Conservation (phyloP, 768 basidiomycete genomes). For the Phanerochaete sordida region DNA sequence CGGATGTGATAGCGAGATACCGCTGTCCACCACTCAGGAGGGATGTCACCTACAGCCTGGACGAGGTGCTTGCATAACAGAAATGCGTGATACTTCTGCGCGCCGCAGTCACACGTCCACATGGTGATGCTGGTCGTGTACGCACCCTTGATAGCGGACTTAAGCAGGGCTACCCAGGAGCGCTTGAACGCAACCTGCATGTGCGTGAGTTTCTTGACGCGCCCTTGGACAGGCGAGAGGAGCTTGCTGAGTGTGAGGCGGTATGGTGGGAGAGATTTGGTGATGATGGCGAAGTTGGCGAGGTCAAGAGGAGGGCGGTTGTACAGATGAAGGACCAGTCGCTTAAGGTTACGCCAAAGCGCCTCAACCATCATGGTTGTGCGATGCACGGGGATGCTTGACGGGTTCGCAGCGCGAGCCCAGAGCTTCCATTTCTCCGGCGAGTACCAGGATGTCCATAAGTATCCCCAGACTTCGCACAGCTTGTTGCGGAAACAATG, state of each 20-base stretch:
- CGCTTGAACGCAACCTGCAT: constrained; percentile 2
- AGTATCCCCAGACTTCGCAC: constrained; percentile 26
- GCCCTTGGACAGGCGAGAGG: neutral
- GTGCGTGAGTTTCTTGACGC: neutral
- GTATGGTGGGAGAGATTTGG: constrained; percentile 4
- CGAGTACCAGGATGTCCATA: constrained; percentile 29
- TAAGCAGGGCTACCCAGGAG: constrained; percentile 4
- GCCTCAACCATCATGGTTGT: constrained; percentile 16
- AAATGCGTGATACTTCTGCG: constrained; percentile 12
- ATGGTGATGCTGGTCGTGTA: constrained; percentile 1
- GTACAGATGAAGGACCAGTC: constrained; percentile 3
- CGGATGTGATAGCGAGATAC: constrained; percentile 5
- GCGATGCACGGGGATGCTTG: constrained; percentile 5
- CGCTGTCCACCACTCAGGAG: neutral
- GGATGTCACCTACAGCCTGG: constrained; percentile 1
- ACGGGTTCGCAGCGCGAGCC: constrained; percentile 15
- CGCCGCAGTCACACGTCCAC: constrained; percentile 14
- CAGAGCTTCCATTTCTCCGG: constrained; percentile 24
- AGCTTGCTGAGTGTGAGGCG: constrained; percentile 1
- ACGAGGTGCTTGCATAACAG: constrained; percentile 15
- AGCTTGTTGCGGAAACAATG: constrained; percentile 22
- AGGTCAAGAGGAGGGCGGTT: constrained; percentile 12
- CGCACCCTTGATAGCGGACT: constrained; percentile 4
- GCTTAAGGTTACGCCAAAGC: constrained; percentile 11
- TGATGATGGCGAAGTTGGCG: constrained; percentile 8